These are phyloP conservation scores for Colletotrichum graminicola DNA, from an alignment of 2,329 filamentous ascomycete species.

Conservation along the genomic window DNA sequence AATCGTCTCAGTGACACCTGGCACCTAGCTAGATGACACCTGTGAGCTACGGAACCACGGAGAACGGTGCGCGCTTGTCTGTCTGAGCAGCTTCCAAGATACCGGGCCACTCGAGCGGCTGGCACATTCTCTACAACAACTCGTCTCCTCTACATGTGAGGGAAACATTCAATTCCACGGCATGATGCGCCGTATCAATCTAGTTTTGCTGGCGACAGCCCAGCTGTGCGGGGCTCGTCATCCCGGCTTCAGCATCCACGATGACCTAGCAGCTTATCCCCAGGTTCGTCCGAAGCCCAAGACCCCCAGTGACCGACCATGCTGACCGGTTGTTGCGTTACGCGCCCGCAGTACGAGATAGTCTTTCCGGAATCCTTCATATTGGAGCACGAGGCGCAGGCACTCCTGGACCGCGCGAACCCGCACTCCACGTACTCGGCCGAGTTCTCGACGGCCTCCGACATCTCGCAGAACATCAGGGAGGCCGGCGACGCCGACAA, in stretches of 20 bases:
- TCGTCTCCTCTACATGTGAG: constrained; percentile 49
- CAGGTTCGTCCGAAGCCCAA: constrained; percentile 68
- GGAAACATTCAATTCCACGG: constrained; percentile 47
- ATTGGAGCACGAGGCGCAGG: constrained; percentile 75
- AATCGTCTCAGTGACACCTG: constrained; percentile 6
- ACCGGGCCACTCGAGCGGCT: constrained; percentile 13
- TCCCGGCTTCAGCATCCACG: constrained; percentile 83
- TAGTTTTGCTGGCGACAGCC: constrained; percentile 59
- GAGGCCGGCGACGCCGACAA: constrained; percentile 51
- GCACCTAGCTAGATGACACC: constrained; percentile 41
- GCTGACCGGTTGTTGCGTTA: neutral
- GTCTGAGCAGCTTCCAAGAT: constrained; percentile 23
- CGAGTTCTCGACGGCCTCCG: constrained; percentile 56
- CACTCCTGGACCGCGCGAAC: constrained; percentile 63
- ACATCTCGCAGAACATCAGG: constrained; percentile 53
- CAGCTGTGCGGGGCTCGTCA: constrained; percentile 63
- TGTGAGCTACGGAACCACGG: constrained; percentile 35
- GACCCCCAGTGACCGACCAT: constrained; percentile 3
- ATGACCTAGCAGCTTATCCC: constrained; percentile 88
- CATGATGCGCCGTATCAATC: constrained; percentile 65
- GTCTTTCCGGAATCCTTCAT: constrained; percentile 80
- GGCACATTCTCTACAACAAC: constrained; percentile 16
- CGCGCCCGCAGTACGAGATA: constrained; percentile 76
- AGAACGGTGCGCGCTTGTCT: constrained; percentile 19
- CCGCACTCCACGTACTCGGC: constrained; percentile 55